Evolutionary conservation across 352 stramenopile genomes (phyloP).

Genomic region (Globisporangium sylvaticum): DNA sequence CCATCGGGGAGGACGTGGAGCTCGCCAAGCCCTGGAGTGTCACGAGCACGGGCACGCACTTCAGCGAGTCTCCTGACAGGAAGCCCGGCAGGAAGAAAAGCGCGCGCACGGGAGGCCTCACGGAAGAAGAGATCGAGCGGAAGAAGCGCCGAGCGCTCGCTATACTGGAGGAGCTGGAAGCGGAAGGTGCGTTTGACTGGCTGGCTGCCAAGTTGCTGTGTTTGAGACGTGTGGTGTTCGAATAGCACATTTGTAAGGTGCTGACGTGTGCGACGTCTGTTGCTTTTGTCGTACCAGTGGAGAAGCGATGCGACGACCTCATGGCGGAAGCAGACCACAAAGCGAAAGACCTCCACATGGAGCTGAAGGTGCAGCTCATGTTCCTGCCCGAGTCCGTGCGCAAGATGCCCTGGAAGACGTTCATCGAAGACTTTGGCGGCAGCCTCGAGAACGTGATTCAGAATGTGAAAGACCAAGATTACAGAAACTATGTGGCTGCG

Average conservation of each 20-base stretch:
- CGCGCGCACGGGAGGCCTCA: conserved; percentile 16
- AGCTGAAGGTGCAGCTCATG: conserved; percentile 78
- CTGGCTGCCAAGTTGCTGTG: neutral
- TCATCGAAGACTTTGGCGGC: conserved; percentile 74
- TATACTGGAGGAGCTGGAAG: conserved; percentile 60
- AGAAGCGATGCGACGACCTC: conserved; percentile 60
- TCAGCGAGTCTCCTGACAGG: conserved; percentile 29
- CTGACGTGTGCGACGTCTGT: neutral
- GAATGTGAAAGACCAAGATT: conserved; percentile 37
- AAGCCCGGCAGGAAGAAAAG: conserved; percentile 29
- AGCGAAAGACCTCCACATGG: conserved; percentile 61
- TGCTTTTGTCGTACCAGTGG: conserved; percentile 28
- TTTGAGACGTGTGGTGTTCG: conserved; percentile 1
- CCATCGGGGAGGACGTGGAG: conserved; percentile 62
- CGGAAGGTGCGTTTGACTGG: conserved; percentile 34
- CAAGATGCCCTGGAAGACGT: conserved; percentile 76
- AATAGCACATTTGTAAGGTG: neutral
- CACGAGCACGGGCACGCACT: conserved; percentile 24
- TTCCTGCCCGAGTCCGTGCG: conserved; percentile 67
- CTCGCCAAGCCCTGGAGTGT: conserved; percentile 25
- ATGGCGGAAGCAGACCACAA: conserved; percentile 47
- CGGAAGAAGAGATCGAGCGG: conserved; percentile 24
- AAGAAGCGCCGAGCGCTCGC: conserved; percentile 38
- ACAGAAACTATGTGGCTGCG: conserved; percentile 31
- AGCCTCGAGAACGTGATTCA: conserved; percentile 70